Conservation (phyloP, 306 rosid genomes). For the Albizia julibrissin region DNA sequence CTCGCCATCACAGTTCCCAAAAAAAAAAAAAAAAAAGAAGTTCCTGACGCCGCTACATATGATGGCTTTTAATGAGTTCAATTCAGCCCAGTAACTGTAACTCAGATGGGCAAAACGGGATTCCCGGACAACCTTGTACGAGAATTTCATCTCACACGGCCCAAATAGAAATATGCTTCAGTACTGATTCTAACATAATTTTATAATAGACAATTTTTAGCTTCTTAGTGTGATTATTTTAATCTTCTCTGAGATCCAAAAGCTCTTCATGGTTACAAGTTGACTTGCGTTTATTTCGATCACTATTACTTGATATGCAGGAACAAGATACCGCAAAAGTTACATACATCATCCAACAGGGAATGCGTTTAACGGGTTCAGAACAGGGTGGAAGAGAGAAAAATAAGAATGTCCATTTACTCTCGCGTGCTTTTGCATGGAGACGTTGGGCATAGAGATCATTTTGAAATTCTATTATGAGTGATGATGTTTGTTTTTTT, state of each 20-base stretch:
- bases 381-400: neutral
- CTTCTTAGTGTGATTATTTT: neutral
- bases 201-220: neutral
- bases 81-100: neutral
- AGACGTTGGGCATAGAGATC: neutral
- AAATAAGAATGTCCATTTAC: neutral
- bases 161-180: neutral
- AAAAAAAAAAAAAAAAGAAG: neutral
- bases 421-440: neutral
- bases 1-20: no score
- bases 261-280: neutral
- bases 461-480: neutral
- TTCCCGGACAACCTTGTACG: neutral
- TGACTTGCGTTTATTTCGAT: neutral
- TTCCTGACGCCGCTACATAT: neutral
- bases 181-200: neutral
- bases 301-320: neutral
- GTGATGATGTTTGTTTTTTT: neutral
- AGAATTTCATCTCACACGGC: neutral
- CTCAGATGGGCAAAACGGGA: neutral
- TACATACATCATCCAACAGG: neutral
- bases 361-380: neutral
- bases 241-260: neutral
- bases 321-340: neutral
- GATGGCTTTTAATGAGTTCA: neutral